Conservation (phyloP, 129 eudicot species). For the Centaurea solstitialis region DNA sequence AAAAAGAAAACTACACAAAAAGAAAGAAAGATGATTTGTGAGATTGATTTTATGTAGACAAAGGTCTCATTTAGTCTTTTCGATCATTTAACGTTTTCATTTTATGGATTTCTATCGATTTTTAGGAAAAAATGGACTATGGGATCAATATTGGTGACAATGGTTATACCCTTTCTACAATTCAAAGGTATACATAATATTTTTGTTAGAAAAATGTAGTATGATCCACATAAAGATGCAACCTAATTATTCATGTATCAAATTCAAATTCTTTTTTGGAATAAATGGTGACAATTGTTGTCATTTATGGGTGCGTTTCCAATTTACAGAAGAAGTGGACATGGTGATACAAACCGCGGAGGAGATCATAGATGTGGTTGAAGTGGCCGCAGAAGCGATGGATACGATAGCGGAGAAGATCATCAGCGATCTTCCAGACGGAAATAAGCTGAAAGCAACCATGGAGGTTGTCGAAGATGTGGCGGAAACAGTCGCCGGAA, state of each 20-base stretch:
- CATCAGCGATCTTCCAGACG: conserved; percentile 33
- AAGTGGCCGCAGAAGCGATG: conserved; percentile 47
- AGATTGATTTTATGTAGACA: neutral
- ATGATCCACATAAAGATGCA: neutral
- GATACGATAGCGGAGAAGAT: conserved; percentile 51
- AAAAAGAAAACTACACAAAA: neutral
- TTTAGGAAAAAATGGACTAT: conserved; percentile 31
- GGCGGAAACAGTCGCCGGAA: conserved; percentile 35
- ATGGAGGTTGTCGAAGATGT: conserved; percentile 29
- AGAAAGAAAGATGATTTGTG: neutral
- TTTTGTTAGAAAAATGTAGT: neutral
- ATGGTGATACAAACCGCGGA: conserved; percentile 37
- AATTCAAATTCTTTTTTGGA: neutral
- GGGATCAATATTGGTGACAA: conserved; percentile 9
- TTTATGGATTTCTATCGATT: neutral
- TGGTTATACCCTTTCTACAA: conserved; percentile 28
- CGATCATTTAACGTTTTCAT: neutral
- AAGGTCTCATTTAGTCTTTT: neutral
- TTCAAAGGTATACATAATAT: conserved; percentile 28
- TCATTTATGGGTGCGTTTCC: neutral
- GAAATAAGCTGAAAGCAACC: conserved; percentile 28
- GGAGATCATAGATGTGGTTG: conserved; percentile 38
- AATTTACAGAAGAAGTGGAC: conserved; percentile 33
- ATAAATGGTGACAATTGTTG: neutral
- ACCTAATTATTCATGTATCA: neutral